phyloP scores from a whole-genome alignment of 2,329 filamentous ascomycete genomes.

The Xylaria sp. region DNA sequence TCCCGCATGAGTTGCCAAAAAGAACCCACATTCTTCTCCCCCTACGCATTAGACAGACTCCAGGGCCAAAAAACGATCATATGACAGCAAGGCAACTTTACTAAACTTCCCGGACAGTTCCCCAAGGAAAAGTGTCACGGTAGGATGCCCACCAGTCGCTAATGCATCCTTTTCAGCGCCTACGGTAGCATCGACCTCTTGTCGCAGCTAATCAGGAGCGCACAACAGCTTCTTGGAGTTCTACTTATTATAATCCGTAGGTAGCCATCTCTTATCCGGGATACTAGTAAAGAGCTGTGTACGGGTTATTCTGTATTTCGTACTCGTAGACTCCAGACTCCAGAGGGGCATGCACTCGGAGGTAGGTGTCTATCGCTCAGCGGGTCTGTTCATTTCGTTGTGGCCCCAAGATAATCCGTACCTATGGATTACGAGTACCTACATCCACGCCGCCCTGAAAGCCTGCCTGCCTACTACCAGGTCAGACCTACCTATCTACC shows the following conservation, averaged over 20 bases:
- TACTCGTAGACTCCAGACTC: too few species aligned
- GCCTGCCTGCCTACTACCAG: background rate
- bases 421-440: background rate
- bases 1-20: conserved; percentile 9
- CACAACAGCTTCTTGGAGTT: background rate
- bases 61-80: conserved; percentile 9
- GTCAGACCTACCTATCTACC: too few species aligned
- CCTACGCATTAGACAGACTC: conserved; percentile 1
- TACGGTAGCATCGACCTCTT: background rate
- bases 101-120: background rate
- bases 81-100: conserved; percentile 9
- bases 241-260: background rate
- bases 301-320: too few species aligned
- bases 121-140: conserved; percentile 10
- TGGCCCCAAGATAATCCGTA: background rate
- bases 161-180: conserved; percentile 7
- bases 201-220: background rate
- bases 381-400: background rate
- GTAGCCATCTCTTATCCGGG: background rate
- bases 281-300: background rate
- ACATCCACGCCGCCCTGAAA: background rate
- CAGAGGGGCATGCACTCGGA: too few species aligned
- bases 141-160: conserved; percentile 16
- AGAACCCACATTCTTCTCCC: background rate
- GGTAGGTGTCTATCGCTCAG: background rate